Evolutionary conservation across 2,329 filamentous ascomycete species (phyloP), one percentile per base, ranked within the genome.

Genomic region (Chaetomium sp.): DNA sequence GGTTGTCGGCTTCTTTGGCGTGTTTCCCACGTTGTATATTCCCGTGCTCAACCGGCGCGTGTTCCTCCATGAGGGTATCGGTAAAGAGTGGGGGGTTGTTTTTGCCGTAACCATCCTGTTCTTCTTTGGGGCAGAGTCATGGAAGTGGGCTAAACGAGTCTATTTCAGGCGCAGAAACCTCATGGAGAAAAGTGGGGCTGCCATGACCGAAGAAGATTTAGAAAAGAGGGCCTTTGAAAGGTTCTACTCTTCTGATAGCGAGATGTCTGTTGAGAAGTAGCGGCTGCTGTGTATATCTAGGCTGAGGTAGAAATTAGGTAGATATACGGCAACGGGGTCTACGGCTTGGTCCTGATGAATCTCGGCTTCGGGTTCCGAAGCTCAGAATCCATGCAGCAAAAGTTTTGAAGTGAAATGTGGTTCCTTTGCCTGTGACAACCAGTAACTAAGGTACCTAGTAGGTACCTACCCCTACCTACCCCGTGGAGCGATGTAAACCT

Each of bases 61-160:
- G 1, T 92, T 91, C 78, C 88, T 90, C 76, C 89, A 92, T 74
- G 81, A 81, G 49, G 85, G 83, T 0, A 87, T 92, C 64, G 81
- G 78, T 4, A 91, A 88, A 87, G 89, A 92, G 72, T 92, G 89
- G 90, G 87, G 83, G 1, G 81, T 92, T 6, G 89, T 92, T 0
- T 81, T 91, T 31, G 82, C 87, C 19, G 79, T 84, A 38, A 81
- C 85, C 16, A 83, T 80, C n/a, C 79, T 88, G 0, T 75, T 83
- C 4, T 74, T 85, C 13, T 76, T 75, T 0, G 83, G 90, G 3
- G 80, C 91, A 3, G 90, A 92, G 77, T 71, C 72, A 0, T 92
- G 89, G 88, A 92, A 92, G 77, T 89, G 83, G 67, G 78, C 77
- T 13, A 92, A 92, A 80, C 50, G 71, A 2, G 64, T 70, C 1